Evolutionary conservation across 23 red algal genomes (phyloP).

Genomic region (Agarophyton chilense): DNA sequence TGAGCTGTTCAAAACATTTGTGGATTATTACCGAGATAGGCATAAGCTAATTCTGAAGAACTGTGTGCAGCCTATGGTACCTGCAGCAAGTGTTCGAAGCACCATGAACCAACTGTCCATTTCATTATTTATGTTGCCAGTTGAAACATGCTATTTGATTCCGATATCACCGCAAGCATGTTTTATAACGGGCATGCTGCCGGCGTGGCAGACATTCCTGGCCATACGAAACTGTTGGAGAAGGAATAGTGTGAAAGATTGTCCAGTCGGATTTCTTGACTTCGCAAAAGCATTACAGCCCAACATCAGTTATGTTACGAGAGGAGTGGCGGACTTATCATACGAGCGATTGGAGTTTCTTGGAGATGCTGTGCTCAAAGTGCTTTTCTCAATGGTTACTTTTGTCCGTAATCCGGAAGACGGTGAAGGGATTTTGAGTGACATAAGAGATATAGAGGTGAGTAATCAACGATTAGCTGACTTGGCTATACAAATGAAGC

Average conservation of each 20-base stretch:
- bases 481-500: slow-evolving; percentile 62
- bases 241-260: slow-evolving; percentile 23
- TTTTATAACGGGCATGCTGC: slow-evolving; percentile 43
- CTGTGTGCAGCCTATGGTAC: slow-evolving; percentile 4
- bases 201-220: slow-evolving; percentile 65
- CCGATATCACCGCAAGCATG: slow-evolving; percentile 40
- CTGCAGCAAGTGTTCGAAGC: slow-evolving; percentile 27
- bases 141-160: slow-evolving; percentile 30
- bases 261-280: slow-evolving; percentile 4
- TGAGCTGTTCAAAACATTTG: slow-evolving; percentile 29
- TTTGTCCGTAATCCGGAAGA: slow-evolving; percentile 58
- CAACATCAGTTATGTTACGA: slow-evolving; percentile 40
- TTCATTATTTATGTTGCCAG: slow-evolving; percentile 50
- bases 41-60: slow-evolving; percentile 33
- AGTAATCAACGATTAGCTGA: slow-evolving; percentile 64
- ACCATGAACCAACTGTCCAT: slow-evolving; percentile 21
- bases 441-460: slow-evolving; percentile 64
- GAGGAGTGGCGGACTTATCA: slow-evolving; percentile 36
- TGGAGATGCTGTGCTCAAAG: slow-evolving; percentile 75
- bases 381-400: slow-evolving; percentile 54
- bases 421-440: slow-evolving; percentile 54
- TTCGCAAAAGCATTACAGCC: slow-evolving; percentile 68
- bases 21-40: slow-evolving; percentile 32
- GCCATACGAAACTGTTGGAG: slow-evolving; percentile 56
- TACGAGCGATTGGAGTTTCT: slow-evolving; percentile 77